Evolutionary conservation across 192 early-diverging fungal species (phyloP).

Genomic region (Gigaspora rosea): DNA sequence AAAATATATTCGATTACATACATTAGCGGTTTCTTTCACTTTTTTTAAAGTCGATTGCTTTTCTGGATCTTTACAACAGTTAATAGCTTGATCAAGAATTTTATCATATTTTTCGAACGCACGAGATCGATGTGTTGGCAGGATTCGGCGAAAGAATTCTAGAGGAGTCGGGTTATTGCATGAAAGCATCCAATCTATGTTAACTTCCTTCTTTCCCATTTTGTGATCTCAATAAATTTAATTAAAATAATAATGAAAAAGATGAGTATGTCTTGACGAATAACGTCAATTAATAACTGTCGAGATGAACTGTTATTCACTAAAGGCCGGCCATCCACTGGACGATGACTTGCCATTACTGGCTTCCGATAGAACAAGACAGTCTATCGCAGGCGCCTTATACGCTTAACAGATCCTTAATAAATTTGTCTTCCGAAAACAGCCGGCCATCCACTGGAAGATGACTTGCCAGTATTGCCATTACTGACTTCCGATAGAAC

Average conservation of each 20-base stretch:
- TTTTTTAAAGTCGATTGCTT: constrained; percentile 16
- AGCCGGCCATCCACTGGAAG: too few species aligned
- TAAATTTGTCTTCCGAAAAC: too few species aligned
- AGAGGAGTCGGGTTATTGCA: constrained; percentile 18
- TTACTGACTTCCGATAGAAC: constrained; percentile 31
- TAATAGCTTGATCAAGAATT: constrained; percentile 6
- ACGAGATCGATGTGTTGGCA: constrained; percentile 9
- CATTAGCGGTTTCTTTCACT: constrained; percentile 22
- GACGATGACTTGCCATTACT: too few species aligned
- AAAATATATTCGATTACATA: constrained; percentile 19
- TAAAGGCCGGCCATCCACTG: constrained; percentile 30
- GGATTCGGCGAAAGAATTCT: constrained; percentile 26
- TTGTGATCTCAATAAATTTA: background rate
- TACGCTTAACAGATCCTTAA: too few species aligned
- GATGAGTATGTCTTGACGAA: too few species aligned
- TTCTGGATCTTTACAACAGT: background rate
- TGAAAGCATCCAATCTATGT: constrained; percentile 21
- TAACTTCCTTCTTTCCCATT: background rate
- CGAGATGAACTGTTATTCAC: constrained; percentile 13
- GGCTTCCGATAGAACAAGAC: too few species aligned
- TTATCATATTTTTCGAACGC: constrained; percentile 8
- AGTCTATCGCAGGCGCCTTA: too few species aligned
- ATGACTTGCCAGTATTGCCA: too few species aligned
- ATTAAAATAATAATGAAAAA: background rate
- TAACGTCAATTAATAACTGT: background rate